Evolutionary conservation across 257 asterid genomes (phyloP).

Genomic region (Linaria vulgaris): DNA sequence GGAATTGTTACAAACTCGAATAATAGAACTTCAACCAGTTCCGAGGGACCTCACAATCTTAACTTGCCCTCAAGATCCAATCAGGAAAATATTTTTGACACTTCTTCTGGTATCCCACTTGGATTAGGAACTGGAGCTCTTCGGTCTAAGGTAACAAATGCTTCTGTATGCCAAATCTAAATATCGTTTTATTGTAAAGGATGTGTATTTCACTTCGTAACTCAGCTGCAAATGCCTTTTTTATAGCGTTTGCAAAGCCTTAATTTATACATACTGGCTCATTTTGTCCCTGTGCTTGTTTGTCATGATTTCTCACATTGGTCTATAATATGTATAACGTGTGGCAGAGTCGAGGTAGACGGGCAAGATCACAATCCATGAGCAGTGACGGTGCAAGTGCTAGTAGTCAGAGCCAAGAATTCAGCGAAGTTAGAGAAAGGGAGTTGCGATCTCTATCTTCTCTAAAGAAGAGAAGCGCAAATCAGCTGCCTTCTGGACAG

Average conservation of each 20-base stretch:
- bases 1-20: conserved; percentile 19
- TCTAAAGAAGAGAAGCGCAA: conserved; percentile 29
- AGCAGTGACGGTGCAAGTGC: conserved; percentile 40
- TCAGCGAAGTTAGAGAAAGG: conserved; percentile 55
- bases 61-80: conserved; percentile 36
- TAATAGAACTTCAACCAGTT: conserved; percentile 34
- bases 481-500: conserved; percentile 31
- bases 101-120: conserved; percentile 58
- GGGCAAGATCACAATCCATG: conserved; percentile 38
- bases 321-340: conserved; percentile 21
- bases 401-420: conserved; percentile 40
- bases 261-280: background rate
- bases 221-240: too few species aligned
- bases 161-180: conserved; percentile 1
- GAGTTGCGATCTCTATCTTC: conserved; percentile 70
- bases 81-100: conserved; percentile 35
- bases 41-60: conserved; percentile 22
- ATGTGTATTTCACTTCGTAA: background rate
- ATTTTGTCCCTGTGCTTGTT: background rate
- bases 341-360: conserved; percentile 59
- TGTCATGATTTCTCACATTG: background rate
- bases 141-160: conserved; percentile 61
- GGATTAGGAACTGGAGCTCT: conserved; percentile 81
- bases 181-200: background rate
- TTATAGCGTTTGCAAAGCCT: too few species aligned